Base-by-base conservation (phyloP, 495 filamentous ascomycete species). In the Aspergillus cavernicola region DNA sequence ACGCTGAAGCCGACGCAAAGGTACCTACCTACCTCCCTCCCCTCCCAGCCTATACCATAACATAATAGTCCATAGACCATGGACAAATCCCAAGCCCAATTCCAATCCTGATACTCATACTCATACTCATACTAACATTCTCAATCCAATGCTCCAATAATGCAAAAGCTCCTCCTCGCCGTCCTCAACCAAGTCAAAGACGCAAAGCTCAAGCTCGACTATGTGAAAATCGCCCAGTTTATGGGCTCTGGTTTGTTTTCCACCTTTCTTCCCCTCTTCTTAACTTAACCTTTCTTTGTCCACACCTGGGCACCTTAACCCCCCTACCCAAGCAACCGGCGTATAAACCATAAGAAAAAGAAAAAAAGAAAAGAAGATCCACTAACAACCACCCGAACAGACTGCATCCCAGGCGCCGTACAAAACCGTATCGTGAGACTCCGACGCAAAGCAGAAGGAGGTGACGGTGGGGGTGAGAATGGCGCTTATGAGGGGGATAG, bases 141-240 rank as follows among this genome's bases (percentile, higher is more conserved):
- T 16, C 13, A 5, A 24, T 18, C 18, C n/a, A 22, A 33, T n/a
- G 6, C 29, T 49, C 0, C 7, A 35, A 22, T n/a, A 4, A 26
- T 33, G 15, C n/a, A 18, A 37, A 16, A 57, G 54, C 54, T 57
- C 39, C 45, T 57, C 18, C 48, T 47, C 5, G 54, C 48, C 15
- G 47, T 57, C 41, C 48, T 57, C 6, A 52, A 32, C 40, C 48
- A 52, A n/a, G 40, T 52, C 6, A 51, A n/a, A 26, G 35, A 52
- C 13, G 33, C 47, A n/a, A 57, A 52, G 12, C 10, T 52, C 12
- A 41, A 46, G 12, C 40, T 57, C 11, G 35, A 57, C 19, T 33
- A 47, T 26, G 19, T 20, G 12, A 31, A 46, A 16, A 41, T 57
- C 9, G 54, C 54, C 1, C 12, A 19, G 6, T 57, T 39, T 23